Evolutionary conservation across 1,284 basidiomycete species (phyloP), one percentile per base, ranked within the genome.

Genomic region (Trichosporon faecale): DNA sequence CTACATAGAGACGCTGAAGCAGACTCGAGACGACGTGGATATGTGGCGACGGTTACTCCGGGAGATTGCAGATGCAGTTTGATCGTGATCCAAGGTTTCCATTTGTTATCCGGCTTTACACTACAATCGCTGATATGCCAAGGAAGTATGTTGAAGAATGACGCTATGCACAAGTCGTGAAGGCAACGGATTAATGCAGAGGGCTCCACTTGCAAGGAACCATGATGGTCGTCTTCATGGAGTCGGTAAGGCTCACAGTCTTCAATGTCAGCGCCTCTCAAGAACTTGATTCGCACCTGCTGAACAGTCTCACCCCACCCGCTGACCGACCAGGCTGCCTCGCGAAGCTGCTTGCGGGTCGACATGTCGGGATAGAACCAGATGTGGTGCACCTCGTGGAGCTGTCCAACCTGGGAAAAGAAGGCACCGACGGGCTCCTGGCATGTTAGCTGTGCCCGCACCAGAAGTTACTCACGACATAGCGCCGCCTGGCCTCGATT

Each of bases 301-400:
- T 90, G 90, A 44, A 97, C 95, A 0, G 95, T 98, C 82, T 94
- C 91, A 64, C 91, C 91, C 95, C 95, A 98, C 16, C 92, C 92
- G 75, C 95, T 93, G 75, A 94, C 86, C 75, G 91, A 88, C 95
- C 95, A 98, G 29, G 94, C 93, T 80, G 90, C 88, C 83, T 95
- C 92, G 63, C 95, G 88, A 33, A 87, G 89, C 75, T 91, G 89
- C 82, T 94, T 94, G 70, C 95, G 87, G 16, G 88, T 87, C 76
- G 94, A 89, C 72, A 98, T 87, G 77, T 90, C 88, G 91, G 90
- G 89, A 80, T 94, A 95, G 84, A 95, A 93, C 94, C 94, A 96
- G 84, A 96, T 87, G 84, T 96, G 94, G 80, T 95, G 91, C 21
- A 95, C 93, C 77, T 93, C 89, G 82, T 96, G 93, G 67, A 96